These are phyloP conservation scores for Nannochloris sp. DNA, from an alignment of 139 green algal species.

Conservation along the genomic window DNA sequence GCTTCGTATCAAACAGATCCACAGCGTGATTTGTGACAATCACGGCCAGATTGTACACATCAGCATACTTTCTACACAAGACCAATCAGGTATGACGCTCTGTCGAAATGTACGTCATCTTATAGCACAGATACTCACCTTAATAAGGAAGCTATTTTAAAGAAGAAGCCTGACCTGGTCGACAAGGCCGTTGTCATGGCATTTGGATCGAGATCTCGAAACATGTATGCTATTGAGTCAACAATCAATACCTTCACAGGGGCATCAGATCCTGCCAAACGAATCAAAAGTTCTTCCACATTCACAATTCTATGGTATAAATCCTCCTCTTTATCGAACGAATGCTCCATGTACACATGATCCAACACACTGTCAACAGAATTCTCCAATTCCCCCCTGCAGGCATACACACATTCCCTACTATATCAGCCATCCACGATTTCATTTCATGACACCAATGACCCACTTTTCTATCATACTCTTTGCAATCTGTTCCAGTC, in stretches of 20 bases:
- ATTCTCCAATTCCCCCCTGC: no score
- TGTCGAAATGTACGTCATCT: background rate
- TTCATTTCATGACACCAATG: no score
- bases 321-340: background rate
- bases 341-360: no score
- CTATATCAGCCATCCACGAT: no score
- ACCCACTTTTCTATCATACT: background rate
- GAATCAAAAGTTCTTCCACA: background rate
- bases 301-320: background rate
- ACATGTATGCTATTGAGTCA: slow-evolving; percentile 63
- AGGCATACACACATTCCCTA: no score
- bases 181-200: background rate
- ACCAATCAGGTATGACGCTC: slow-evolving; percentile 33
- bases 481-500: background rate
- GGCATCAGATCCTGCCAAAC: background rate
- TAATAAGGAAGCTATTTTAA: background rate
- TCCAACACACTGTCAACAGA: no score
- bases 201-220: slow-evolving; percentile 32
- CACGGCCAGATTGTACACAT: slow-evolving; percentile 42
- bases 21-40: slow-evolving; percentile 61
- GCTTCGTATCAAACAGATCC: slow-evolving; percentile 25
- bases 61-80: slow-evolving; percentile 31
- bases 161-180: slow-evolving; percentile 3
- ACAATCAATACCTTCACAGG: slow-evolving; percentile 47
- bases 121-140: background rate